phyloP scores from a whole-genome alignment of 1,284 basidiomycete species.

The Pterulicium gracile region DNA sequence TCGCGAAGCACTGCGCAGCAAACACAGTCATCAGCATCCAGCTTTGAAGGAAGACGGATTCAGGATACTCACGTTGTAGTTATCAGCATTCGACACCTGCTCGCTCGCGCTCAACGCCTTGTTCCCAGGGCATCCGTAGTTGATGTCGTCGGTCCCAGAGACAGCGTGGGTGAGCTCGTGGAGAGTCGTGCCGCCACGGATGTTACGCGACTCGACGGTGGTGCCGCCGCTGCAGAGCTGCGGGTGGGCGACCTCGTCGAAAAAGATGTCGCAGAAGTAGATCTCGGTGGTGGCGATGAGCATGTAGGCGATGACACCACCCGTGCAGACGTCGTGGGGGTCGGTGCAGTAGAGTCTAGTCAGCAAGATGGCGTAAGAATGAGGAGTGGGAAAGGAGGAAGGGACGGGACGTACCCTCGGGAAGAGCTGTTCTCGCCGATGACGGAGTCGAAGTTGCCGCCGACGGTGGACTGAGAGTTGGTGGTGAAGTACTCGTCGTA shows the following conservation, averaged over 20 bases:
- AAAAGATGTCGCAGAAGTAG: constrained; percentile 30
- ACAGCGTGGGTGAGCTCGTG: constrained; percentile 23
- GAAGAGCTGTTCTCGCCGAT: constrained; percentile 11
- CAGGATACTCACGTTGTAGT: constrained; percentile 14
- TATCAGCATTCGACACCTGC: constrained; percentile 11
- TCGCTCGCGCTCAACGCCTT: constrained; percentile 10
- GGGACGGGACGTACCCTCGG: constrained; percentile 9
- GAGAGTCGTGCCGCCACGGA: constrained; percentile 28
- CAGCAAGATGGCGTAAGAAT: neutral
- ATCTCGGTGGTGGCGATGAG: constrained; percentile 19
- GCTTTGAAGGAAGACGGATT: neutral
- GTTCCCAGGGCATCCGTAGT: constrained; percentile 12
- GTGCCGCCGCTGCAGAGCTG: constrained; percentile 24
- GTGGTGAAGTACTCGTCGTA: constrained; percentile 13
- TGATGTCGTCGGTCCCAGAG: constrained; percentile 10
- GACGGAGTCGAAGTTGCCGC: constrained; percentile 9
- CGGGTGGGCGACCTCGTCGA: constrained; percentile 23
- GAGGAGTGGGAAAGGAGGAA: neutral
- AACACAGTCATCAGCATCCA: neutral
- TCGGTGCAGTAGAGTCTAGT: constrained; percentile 13
- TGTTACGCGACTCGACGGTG: constrained; percentile 24
- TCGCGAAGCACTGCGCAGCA: constrained; percentile 25
- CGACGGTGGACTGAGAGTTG: constrained; percentile 8
- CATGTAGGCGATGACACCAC: constrained; percentile 14
- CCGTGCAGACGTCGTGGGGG: constrained; percentile 10